These are phyloP conservation scores for Chlorencoelia australis DNA, from an alignment of 2,329 filamentous ascomycete genomes.

Conservation along the genomic window DNA sequence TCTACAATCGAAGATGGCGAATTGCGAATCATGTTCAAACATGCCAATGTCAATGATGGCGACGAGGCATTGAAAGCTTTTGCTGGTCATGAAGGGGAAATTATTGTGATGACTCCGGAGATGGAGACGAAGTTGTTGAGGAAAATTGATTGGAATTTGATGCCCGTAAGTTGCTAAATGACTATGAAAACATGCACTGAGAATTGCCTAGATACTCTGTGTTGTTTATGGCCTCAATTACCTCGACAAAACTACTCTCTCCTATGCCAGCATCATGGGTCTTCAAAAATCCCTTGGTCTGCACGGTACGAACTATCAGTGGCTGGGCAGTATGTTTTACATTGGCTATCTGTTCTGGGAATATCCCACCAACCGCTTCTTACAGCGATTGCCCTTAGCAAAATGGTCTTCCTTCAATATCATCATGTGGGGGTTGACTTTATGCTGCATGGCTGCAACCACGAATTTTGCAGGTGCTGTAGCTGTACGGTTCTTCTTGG, in stretches of 20 bases:
- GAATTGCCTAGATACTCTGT: conserved; percentile 36
- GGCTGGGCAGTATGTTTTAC: conserved; percentile 38
- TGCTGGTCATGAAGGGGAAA: conserved; percentile 29
- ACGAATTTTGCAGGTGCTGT: conserved; percentile 50
- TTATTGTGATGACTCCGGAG: conserved; percentile 30
- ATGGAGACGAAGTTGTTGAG: conserved; percentile 32
- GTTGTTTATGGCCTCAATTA: conserved; percentile 49
- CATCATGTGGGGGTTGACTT: conserved; percentile 48
- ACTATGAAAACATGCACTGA: too few relatives aligned
- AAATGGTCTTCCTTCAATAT: conserved; percentile 55
- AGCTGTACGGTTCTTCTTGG: conserved; percentile 57
- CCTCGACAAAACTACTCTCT: conserved; percentile 38
- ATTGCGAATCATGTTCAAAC: conserved; percentile 22
- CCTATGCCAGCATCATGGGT: conserved; percentile 41
- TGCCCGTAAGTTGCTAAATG: conserved; percentile 28
- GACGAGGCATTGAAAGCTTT: conserved; percentile 36
- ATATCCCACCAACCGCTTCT: conserved; percentile 25
- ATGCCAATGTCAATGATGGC: conserved; percentile 31
- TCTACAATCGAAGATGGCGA: conserved; percentile 15
- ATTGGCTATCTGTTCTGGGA: conserved; percentile 30
- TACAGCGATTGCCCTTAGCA: conserved; percentile 48
- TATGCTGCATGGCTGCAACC: conserved; percentile 53
- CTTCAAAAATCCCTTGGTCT: conserved; percentile 34
- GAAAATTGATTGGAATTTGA: conserved; percentile 37
- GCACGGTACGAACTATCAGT: conserved; percentile 32